Evolutionary conservation across 208 protist species (phyloP).

Genomic region (Acanthamoeba castellanii): DNA sequence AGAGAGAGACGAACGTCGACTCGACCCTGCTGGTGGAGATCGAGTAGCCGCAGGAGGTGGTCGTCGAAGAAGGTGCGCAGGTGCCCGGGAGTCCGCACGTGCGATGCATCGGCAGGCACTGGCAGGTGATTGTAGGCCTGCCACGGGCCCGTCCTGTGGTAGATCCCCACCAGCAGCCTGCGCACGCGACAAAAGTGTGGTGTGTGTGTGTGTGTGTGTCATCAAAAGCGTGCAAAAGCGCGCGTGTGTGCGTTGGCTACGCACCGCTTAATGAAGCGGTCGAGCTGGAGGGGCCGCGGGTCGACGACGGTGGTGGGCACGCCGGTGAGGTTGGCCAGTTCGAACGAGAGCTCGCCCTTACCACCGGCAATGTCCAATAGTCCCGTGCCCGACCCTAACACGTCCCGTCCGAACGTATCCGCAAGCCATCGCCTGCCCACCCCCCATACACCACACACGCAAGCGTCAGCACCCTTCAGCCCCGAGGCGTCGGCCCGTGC

Average conservation of each 20-base stretch:
- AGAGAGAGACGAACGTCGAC: neutral
- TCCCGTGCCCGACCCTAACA: neutral
- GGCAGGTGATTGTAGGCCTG: slow-evolving; percentile 29
- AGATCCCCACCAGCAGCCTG: slow-evolving; percentile 14
- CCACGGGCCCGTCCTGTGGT: slow-evolving; percentile 28
- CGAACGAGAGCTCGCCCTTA: slow-evolving; percentile 64
- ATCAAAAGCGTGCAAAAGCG: neutral
- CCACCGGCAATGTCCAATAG: slow-evolving; percentile 44
- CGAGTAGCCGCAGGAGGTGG: neutral
- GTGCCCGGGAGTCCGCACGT: slow-evolving; percentile 20
- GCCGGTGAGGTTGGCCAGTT: slow-evolving; percentile 59
- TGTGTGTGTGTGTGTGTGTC: too few relatives aligned
- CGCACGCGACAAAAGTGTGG: neutral
- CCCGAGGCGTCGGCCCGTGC: neutral
- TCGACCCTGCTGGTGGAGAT: neutral
- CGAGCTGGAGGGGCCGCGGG: slow-evolving; percentile 38
- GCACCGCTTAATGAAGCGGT: slow-evolving; percentile 9
- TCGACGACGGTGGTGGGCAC: slow-evolving; percentile 43
- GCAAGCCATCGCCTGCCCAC: slow-evolving; percentile 29
- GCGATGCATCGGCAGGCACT: neutral
- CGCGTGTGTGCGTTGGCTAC: neutral
- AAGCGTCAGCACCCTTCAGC: too few relatives aligned
- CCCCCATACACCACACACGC: neutral
- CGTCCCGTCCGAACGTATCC: slow-evolving; percentile 5
- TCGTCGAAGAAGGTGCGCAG: slow-evolving; percentile 41